Evolutionary conservation across 2,329 filamentous ascomycete genomes (phyloP).

Genomic region (Kalmusia sp.): DNA sequence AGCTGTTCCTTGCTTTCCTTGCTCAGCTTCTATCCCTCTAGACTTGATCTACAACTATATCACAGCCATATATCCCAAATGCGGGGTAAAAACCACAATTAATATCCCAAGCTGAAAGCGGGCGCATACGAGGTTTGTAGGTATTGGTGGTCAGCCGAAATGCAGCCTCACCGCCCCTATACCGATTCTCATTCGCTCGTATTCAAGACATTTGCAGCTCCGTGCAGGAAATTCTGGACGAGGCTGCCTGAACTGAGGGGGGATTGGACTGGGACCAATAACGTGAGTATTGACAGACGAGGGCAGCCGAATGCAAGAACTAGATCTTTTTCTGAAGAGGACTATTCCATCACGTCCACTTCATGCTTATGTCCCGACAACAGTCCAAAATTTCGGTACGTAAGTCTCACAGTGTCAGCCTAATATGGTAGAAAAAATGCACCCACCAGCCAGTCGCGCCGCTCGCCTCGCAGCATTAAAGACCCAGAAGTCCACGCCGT

Average conservation of each 20-base stretch:
- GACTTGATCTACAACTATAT: no score
- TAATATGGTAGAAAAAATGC: no score
- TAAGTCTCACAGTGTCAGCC: no score
- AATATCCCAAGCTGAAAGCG: neutral
- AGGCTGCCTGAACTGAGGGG: neutral
- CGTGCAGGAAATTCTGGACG: neutral
- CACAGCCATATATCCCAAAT: no score
- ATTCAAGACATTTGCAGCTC: neutral
- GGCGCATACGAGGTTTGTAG: neutral
- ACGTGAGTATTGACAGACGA: neutral
- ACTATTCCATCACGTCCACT: neutral
- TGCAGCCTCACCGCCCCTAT: neutral
- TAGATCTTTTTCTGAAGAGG: neutral
- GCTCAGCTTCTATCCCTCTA: no score
- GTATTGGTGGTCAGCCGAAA: neutral
- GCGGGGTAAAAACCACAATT: no score
- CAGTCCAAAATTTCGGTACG: no score
- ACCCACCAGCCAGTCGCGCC: neutral
- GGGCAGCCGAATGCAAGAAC: neutral
- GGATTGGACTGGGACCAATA: neutral
- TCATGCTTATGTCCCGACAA: no score
- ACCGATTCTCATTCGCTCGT: neutral
- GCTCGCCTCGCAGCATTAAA: slow-evolving; percentile 4
- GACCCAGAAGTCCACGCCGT: slow-evolving; percentile 1
- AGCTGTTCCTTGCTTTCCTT: no score